These are phyloP conservation scores for Yamadazyma buinensis DNA, from an alignment of 1,139 yeast genomes.

Conservation along the genomic window DNA sequence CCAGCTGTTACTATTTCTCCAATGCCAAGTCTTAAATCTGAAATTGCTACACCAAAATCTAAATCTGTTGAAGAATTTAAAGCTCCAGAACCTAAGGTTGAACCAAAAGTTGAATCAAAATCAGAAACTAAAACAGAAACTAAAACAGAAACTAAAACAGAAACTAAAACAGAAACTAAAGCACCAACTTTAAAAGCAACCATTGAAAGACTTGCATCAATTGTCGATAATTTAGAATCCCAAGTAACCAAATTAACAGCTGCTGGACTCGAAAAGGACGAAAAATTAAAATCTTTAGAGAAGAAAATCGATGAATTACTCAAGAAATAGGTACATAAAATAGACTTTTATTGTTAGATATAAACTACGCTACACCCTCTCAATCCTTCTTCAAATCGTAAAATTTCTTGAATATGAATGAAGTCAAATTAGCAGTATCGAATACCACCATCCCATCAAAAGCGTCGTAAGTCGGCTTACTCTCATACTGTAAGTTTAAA, in stretches of 20 bases:
- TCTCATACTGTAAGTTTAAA: conserved; percentile 64
- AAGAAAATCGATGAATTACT: conserved; percentile 38
- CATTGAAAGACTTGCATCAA: conserved; percentile 57
- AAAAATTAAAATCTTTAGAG: conserved; percentile 45
- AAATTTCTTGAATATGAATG: conserved; percentile 69
- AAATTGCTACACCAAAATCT: conserved; percentile 1
- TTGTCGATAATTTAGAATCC: conserved; percentile 54
- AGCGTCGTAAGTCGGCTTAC: conserved; percentile 44
- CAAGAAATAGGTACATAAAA: conserved; percentile 14
- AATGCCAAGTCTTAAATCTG: conserved; percentile 11
- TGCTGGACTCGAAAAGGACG: conserved; percentile 61
- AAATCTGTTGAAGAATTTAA: conserved; percentile 3
- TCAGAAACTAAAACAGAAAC: conserved; percentile 10
- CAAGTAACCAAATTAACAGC: conserved; percentile 50
- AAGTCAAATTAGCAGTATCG: conserved; percentile 61
- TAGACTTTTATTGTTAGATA: neutral
- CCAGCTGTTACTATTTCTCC: conserved; percentile 12
- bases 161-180: conserved; percentile 18
- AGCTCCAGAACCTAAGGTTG: neutral
- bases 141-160: conserved; percentile 10
- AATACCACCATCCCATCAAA: conserved; percentile 67
- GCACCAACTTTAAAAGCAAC: conserved; percentile 67
- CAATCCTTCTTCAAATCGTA: conserved; percentile 43
- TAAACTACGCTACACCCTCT: too few species aligned
- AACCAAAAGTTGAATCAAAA: conserved; percentile 3